These are phyloP conservation scores for Thalassiosira pacifica DNA, from an alignment of 352 stramenopile genomes.

Conservation along the genomic window DNA sequence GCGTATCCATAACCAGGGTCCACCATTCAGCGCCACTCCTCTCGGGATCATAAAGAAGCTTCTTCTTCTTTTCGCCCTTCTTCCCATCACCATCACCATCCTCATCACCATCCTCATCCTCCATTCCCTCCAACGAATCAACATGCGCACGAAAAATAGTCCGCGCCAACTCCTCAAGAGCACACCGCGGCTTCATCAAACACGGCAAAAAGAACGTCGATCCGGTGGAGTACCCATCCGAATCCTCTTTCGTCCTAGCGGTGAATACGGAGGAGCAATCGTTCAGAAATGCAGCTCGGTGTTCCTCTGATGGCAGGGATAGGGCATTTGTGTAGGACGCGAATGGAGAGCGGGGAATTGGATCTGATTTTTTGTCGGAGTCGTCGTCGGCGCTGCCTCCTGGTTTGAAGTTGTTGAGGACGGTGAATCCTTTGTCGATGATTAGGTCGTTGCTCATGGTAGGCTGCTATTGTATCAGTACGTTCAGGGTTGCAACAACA, in stretches of 20 bases:
- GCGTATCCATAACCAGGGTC: conserved; percentile 81
- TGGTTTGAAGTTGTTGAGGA: conserved; percentile 65
- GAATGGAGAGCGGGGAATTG: conserved; percentile 73
- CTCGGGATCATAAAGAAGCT: conserved; percentile 78
- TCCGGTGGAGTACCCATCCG: conserved; percentile 74
- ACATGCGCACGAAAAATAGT: conserved; percentile 80
- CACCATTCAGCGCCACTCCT: conserved; percentile 85
- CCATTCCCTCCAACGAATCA: conserved; percentile 85
- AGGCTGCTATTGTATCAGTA: background rate
- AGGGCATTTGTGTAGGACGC: conserved; percentile 69
- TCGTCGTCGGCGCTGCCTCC: background rate
- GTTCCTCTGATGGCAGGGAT: conserved; percentile 43
- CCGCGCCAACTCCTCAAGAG: conserved; percentile 76
- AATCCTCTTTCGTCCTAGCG: conserved; percentile 74
- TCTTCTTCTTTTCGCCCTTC: conserved; percentile 72
- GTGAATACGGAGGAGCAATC: conserved; percentile 83
- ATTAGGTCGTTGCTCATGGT: conserved; percentile 74
- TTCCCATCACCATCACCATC: conserved; percentile 88
- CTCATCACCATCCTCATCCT: conserved; percentile 84
- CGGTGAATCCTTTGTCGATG: conserved; percentile 80
- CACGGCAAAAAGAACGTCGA: conserved; percentile 83
- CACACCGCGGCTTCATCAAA: conserved; percentile 81
- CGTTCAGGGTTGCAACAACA: too few species aligned
- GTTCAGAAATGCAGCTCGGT: conserved; percentile 53
- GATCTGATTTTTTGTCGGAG: conserved; percentile 54